Base-by-base conservation (phyloP, 371 early-diverging fungal genomes). In the Mortierella sp. region DNA sequence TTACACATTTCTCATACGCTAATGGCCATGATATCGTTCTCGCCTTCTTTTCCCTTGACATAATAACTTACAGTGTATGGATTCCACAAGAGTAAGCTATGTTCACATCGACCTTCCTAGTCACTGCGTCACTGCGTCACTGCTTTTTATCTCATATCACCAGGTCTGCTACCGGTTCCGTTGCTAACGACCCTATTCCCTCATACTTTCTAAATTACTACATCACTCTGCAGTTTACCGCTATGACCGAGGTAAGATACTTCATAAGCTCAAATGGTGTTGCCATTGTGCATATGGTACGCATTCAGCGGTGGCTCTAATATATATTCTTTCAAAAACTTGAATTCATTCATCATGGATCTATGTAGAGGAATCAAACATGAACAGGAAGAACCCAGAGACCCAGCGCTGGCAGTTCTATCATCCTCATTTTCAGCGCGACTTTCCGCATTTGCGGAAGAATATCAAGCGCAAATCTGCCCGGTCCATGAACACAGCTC, bases 1-100 rank as follows among this genome's bases (percentile, higher is more conserved):
- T n/a, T n/a, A n/a, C n/a, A n/a, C n/a, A n/a, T n/a, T n/a, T n/a
- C n/a, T n/a, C n/a, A n/a, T n/a, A n/a, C n/a, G n/a, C n/a, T n/a
- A n/a, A n/a, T n/a, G n/a, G n/a, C n/a, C n/a, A n/a, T n/a, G n/a
- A n/a, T n/a, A n/a, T n/a, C n/a, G n/a, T n/a, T n/a, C n/a, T n/a
- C n/a, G n/a, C n/a, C n/a, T n/a, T n/a, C n/a, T n/a, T n/a, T n/a
- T n/a, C n/a, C n/a, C n/a, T n/a, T n/a, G n/a, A n/a, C n/a, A n/a
- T n/a, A n/a, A n/a, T n/a, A 14, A 34, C 14, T 34, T n/a, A 31
- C 48, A 79, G 79, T 79, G 79, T 79, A 79, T 39, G 79, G 79
- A 32, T 79, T 79, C 26, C 79, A 79, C 32, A 79, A 79, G 50
- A 72, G 72, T 72, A 72, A 60, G 72, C n/a, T n/a, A n/a, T n/a